Conservation (phyloP, 2,329 filamentous ascomycete species). For the Tolypocladium sp. region DNA sequence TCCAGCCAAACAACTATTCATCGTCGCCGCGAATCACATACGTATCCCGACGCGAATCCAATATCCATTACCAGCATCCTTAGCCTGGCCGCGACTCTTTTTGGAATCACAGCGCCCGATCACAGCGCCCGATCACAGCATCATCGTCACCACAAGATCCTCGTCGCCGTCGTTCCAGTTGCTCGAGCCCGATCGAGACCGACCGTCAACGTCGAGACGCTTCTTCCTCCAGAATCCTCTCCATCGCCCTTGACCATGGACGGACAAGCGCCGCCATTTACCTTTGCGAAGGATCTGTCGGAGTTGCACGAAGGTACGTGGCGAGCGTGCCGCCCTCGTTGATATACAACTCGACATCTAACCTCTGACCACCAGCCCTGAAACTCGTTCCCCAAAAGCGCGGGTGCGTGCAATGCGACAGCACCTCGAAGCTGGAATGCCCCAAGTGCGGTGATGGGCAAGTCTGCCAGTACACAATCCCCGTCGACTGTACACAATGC, state of each 20-base stretch:
- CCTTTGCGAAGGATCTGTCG: constrained; percentile 16
- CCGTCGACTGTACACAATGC: constrained; percentile 37
- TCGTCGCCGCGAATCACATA: neutral
- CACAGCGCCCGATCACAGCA: neutral
- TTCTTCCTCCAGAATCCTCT: neutral
- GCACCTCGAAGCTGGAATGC: constrained; percentile 30
- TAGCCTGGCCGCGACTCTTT: neutral
- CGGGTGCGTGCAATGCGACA: constrained; percentile 37
- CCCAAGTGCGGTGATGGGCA: constrained; percentile 32
- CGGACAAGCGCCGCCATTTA: neutral
- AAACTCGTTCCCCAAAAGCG: constrained; percentile 29
- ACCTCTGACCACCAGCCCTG: constrained; percentile 11
- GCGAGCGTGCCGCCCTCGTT: neutral
- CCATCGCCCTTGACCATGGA: neutral
- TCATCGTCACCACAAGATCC: neutral
- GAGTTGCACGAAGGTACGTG: constrained; percentile 21
- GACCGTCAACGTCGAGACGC: neutral
- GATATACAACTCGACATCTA: neutral
- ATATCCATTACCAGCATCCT: neutral
- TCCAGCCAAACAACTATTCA: neutral
- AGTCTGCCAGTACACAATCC: constrained; percentile 36
- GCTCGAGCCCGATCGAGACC: neutral
- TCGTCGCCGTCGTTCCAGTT: neutral
- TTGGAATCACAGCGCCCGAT: neutral
- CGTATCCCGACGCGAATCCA: neutral